A percentile compares a stretch with the other conserved stretches of the same genome.
These are phyloP conservation scores for Ophiostoma perfectum DNA, from an alignment of 2,329 filamentous ascomycete species.

Conservation along the genomic window DNA sequence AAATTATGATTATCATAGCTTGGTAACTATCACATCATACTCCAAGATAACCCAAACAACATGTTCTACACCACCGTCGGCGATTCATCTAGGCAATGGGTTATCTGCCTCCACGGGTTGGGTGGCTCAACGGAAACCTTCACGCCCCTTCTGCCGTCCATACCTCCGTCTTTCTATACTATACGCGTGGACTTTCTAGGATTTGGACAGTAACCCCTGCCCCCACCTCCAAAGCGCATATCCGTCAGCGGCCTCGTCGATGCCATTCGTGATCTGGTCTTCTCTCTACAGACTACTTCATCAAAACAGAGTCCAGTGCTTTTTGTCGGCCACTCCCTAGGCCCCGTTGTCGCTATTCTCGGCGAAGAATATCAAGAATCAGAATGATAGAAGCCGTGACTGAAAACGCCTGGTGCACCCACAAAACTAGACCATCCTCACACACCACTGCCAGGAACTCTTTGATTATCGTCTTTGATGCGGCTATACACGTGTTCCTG, in stretches of 20 bases:
- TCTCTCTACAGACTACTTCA: slow-evolving; percentile 23
- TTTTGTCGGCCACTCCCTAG: slow-evolving; percentile 36
- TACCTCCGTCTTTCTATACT: slow-evolving; percentile 25
- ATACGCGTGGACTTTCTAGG: slow-evolving; percentile 31
- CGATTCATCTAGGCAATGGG: slow-evolving; percentile 27
- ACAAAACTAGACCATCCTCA: too few relatives aligned
- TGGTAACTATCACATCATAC: background rate
- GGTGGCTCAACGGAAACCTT: slow-evolving; percentile 30
- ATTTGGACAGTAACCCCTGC: slow-evolving; percentile 29
- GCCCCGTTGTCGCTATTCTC: slow-evolving; percentile 33
- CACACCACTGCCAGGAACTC: too few relatives aligned
- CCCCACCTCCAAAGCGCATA: slow-evolving; percentile 19
- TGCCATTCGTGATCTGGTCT: slow-evolving; percentile 30
- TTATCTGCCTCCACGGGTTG: slow-evolving; percentile 32
- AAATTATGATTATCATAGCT: too few relatives aligned
- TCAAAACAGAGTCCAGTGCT: slow-evolving; percentile 19
- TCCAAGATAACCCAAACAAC: background rate
- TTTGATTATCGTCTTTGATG: too few relatives aligned
- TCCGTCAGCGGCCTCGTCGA: slow-evolving; percentile 30
- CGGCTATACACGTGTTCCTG: too few relatives aligned
- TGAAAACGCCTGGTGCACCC: too few relatives aligned
- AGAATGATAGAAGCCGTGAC: too few relatives aligned
- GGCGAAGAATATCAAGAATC: background rate
- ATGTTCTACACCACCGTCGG: slow-evolving; percentile 22
- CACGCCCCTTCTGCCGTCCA: slow-evolving; percentile 25